Conservation (phyloP, 148 eudicot genomes). For the Vaccinium vitisidaea region DNA sequence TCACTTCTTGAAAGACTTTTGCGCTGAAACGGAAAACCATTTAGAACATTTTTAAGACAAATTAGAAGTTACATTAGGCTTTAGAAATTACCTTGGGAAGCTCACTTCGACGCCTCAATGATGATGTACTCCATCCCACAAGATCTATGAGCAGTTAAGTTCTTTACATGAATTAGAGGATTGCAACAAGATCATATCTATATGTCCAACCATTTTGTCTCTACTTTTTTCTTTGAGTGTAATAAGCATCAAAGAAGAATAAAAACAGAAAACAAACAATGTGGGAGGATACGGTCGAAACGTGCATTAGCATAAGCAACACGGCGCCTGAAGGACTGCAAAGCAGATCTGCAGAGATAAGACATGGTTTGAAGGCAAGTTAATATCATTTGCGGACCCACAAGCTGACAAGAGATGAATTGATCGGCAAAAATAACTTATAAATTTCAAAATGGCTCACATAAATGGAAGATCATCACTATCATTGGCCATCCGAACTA, state of each 20-base stretch:
- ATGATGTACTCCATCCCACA: slow-evolving; percentile 96
- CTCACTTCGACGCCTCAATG: slow-evolving; percentile 57
- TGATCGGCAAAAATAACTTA: neutral
- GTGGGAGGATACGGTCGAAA: slow-evolving; percentile 75
- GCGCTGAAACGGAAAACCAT: slow-evolving; percentile 36
- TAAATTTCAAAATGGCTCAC: slow-evolving; percentile 40
- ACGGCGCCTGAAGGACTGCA: slow-evolving; percentile 71
- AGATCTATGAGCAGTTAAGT: slow-evolving; percentile 61
- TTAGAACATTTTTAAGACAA: neutral
- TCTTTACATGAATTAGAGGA: slow-evolving; percentile 8
- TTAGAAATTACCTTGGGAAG: slow-evolving; percentile 65
- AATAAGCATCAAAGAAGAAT: neutral
- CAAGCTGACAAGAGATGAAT: neutral
- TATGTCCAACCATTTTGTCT: neutral
- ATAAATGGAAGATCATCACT: slow-evolving; percentile 67
- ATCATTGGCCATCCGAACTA: slow-evolving; percentile 72
- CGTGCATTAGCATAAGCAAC: slow-evolving; percentile 79
- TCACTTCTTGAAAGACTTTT: slow-evolving; percentile 40
- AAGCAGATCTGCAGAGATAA: slow-evolving; percentile 64
- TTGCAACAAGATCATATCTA: neutral
- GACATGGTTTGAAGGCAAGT: slow-evolving; percentile 4
- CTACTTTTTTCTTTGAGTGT: neutral
- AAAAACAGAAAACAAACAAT: neutral
- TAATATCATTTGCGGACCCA: neutral
- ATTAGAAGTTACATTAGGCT: neutral